Evolutionary conservation across 1,284 basidiomycete species (phyloP).

Genomic region (Chiua sp.): DNA sequence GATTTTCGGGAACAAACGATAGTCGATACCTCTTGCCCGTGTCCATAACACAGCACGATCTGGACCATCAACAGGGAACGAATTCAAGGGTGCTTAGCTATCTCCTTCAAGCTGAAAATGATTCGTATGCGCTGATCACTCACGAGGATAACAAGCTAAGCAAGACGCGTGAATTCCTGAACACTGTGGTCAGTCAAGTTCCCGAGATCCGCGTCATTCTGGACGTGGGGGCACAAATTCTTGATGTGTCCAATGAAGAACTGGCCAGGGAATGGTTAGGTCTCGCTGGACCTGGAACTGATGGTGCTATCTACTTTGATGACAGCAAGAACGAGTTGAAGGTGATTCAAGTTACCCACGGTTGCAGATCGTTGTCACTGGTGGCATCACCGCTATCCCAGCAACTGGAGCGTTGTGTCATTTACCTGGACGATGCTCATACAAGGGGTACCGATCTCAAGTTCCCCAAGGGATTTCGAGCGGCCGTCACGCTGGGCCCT

Average conservation of each 20-base stretch:
- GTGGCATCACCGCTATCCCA: background rate
- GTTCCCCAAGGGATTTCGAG: constrained; percentile 46
- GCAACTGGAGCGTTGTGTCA: background rate
- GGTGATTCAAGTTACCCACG: no score
- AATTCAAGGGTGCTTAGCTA: constrained; percentile 48
- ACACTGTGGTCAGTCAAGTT: background rate
- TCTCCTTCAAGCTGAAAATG: constrained; percentile 51
- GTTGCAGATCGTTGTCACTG: background rate
- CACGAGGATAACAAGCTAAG: background rate
- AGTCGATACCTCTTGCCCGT: constrained; percentile 13
- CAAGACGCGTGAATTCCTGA: background rate
- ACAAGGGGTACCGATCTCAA: constrained; percentile 61
- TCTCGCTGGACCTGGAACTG: background rate
- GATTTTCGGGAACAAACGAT: constrained; percentile 28
- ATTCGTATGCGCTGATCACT: constrained; percentile 34
- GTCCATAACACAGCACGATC: constrained; percentile 15
- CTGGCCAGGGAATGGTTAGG: constrained; percentile 41
- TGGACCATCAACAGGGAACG: constrained; percentile 16
- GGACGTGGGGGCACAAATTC: constrained; percentile 58
- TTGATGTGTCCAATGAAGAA: constrained; percentile 49
- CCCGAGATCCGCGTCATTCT: constrained; percentile 1
- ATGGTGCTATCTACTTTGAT: background rate
- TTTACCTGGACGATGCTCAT: constrained; percentile 54
- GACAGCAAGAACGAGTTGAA: background rate
- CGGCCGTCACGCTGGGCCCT: constrained; percentile 56